Percentiles rank a stretch among this genome's conserved stretches.
These are phyloP conservation scores for Tuber calosporum DNA, from an alignment of 495 filamentous ascomycete species.

Conservation along the genomic window DNA sequence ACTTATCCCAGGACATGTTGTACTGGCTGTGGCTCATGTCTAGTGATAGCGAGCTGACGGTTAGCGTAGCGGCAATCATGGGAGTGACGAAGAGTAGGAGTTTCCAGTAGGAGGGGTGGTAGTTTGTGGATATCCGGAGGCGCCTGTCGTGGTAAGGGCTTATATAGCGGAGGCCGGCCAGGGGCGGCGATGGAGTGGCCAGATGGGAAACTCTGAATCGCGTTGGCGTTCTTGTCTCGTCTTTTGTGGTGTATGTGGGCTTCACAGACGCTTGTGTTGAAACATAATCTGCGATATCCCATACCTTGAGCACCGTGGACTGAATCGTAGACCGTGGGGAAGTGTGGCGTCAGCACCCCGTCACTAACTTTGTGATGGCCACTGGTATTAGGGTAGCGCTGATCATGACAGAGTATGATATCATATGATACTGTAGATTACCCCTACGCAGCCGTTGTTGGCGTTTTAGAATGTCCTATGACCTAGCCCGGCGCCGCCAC, in stretches of 20 bases:
- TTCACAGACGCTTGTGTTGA: constrained; percentile 48
- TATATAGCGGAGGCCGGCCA: constrained; percentile 53
- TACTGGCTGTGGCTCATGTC: constrained; percentile 53
- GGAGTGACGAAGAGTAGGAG: constrained; percentile 43
- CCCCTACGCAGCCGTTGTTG: constrained; percentile 47
- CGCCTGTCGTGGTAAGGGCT: constrained; percentile 61
- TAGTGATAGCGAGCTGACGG: constrained; percentile 38
- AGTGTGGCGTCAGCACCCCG: constrained; percentile 56
- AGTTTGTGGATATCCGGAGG: constrained; percentile 55
- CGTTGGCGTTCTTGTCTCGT: constrained; percentile 47
- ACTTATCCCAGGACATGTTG: constrained; percentile 53
- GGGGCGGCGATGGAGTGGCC: constrained; percentile 57
- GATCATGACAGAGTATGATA: constrained; percentile 51
- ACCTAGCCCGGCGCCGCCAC: constrained; percentile 27
- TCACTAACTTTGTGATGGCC: constrained; percentile 53
- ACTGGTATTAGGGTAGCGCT: constrained; percentile 53
- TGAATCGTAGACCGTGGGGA: constrained; percentile 53
- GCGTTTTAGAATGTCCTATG: constrained; percentile 48
- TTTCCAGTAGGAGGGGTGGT: constrained; percentile 47
- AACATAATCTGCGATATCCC: constrained; percentile 46
- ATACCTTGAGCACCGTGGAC: constrained; percentile 42
- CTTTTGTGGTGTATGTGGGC: constrained; percentile 48
- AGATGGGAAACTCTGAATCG: constrained; percentile 55
- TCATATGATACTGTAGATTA: no score
- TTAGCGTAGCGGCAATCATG: constrained; percentile 42